Conservation (phyloP, 305 asterid genomes). For the Fraxinus ornus region DNA sequence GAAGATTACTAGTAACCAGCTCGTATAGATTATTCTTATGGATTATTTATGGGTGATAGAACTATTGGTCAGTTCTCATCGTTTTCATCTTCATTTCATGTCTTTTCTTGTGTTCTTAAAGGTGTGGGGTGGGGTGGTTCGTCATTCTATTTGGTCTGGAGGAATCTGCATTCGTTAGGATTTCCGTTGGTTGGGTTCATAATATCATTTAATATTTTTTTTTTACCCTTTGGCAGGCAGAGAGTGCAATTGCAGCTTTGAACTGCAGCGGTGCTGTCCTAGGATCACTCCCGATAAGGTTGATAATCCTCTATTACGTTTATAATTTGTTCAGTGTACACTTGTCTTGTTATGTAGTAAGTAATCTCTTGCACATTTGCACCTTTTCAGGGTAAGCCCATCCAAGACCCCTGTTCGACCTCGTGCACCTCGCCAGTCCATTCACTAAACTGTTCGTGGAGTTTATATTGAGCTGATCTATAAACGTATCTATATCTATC, state of each 20-base stretch:
- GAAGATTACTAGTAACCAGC: neutral
- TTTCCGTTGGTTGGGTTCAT: neutral
- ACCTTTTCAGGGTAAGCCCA: constrained; percentile 61
- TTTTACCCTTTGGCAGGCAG: constrained; percentile 62
- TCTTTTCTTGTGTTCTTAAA: neutral
- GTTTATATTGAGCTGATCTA: constrained; percentile 24
- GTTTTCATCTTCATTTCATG: neutral
- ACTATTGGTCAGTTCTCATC: neutral
- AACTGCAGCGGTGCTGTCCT: constrained; percentile 93
- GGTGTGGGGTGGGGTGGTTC: constrained; percentile 12
- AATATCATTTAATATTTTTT: neutral
- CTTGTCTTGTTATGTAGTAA: neutral
- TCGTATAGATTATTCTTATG: neutral
- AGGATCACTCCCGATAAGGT: constrained; percentile 93
- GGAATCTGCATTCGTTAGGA: neutral
- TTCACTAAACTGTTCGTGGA: constrained; percentile 27
- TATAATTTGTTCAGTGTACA: neutral
- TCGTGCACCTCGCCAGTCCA: constrained; percentile 68
- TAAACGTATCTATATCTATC: constrained; percentile 21
- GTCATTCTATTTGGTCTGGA: constrained; percentile 54
- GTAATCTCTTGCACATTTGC: neutral
- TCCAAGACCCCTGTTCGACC: constrained; percentile 97
- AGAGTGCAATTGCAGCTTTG: constrained; percentile 91
- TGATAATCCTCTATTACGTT: neutral
- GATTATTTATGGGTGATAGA: neutral